Evolutionary conservation across 495 filamentous ascomycete genomes (phyloP), one percentile per base, ranked within the genome.

Genomic region (Talaromyces proteolyticus): DNA sequence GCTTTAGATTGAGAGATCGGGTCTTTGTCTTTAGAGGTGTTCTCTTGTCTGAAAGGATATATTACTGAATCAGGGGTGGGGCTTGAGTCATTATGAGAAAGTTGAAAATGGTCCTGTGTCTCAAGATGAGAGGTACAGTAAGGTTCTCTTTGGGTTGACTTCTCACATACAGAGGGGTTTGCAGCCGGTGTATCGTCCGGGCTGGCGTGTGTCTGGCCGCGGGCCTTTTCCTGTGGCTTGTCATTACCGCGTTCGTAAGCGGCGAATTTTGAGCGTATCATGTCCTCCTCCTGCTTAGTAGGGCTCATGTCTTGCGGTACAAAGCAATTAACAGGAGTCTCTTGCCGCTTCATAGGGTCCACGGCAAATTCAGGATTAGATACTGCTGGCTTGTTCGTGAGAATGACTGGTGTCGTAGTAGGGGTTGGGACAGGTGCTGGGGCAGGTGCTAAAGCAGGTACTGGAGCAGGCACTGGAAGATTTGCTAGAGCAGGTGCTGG

Each of bases 281-380:
- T 7, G 6, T 49, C 36, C 34, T 23, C 47, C 22, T 49, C 36
- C 14, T 23, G 6, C 19, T 49, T 49, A n/a, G 21, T 12, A 19
- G 47, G 47, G 24, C 47, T 49, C 47, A 40, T 12, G 14, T 49
- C 47, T 22, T 49, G 25, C 20, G 47, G 34, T 36, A 12, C 25
- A 7, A 41, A 49, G 22, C 29, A 18, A 40, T 12, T 18, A 26
- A 14, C 14, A 6, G n/a, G 14, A 4, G n/a, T 26, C 21, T 46
- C 34, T 26, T 22, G 23, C 14, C 29, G 29, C 14, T 14, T 34
- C 4, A 14, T 14, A 34, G 29, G 38, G 7, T 10, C 38, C 14
- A 36, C 29, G 7, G 29, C 7, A 36, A 14, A 29, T 20, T 24
- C 21, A 47, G 44, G 16, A 19, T 18, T 4, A 47, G 7, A 16